These are phyloP conservation scores for Cucurbitaria berberidis DNA, from an alignment of 2,329 filamentous ascomycete genomes.

Conservation along the genomic window DNA sequence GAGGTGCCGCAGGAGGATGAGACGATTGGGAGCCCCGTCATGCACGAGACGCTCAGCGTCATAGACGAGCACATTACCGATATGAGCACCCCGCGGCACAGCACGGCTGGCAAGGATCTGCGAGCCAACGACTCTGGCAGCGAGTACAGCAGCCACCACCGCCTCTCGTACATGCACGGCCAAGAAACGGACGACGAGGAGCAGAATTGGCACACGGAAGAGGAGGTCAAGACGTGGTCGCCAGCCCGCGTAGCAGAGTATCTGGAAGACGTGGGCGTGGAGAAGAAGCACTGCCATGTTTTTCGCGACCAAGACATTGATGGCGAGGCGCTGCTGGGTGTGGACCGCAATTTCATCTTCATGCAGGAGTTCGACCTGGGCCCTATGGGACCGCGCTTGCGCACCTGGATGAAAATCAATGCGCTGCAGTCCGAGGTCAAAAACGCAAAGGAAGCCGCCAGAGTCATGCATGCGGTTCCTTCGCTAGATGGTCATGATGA, in stretches of 20 bases:
- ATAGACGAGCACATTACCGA: conserved; percentile 98
- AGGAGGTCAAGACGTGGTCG: conserved; percentile 81
- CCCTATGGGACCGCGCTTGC: conserved; percentile 84
- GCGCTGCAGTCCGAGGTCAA: conserved; percentile 85
- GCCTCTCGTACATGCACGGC: conserved; percentile 89
- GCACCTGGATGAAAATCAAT: conserved; percentile 98
- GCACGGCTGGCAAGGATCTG: conserved; percentile 59
- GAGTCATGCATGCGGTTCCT: conserved; percentile 45
- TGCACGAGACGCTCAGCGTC: conserved; percentile 93
- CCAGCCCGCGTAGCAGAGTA: conserved; percentile 86
- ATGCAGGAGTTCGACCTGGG: conserved; percentile 95
- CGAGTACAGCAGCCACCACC: conserved; percentile 84
- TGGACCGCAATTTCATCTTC: conserved; percentile 94
- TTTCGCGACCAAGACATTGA: conserved; percentile 96
- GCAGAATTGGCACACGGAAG: conserved; percentile 68
- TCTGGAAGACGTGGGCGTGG: conserved; percentile 82
- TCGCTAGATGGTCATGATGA: conserved; percentile 33
- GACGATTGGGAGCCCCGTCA: conserved; percentile 72
- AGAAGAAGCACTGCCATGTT: conserved; percentile 88
- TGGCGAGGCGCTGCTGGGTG: conserved; percentile 88
- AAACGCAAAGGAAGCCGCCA: conserved; percentile 54
- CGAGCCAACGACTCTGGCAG: conserved; percentile 77
- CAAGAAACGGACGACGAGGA: conserved; percentile 96
- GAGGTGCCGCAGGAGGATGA: conserved; percentile 49
- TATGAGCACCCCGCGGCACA: conserved; percentile 68